These are phyloP conservation scores for Malus fusca DNA, from an alignment of 306 rosid species.

Conservation along the genomic window DNA sequence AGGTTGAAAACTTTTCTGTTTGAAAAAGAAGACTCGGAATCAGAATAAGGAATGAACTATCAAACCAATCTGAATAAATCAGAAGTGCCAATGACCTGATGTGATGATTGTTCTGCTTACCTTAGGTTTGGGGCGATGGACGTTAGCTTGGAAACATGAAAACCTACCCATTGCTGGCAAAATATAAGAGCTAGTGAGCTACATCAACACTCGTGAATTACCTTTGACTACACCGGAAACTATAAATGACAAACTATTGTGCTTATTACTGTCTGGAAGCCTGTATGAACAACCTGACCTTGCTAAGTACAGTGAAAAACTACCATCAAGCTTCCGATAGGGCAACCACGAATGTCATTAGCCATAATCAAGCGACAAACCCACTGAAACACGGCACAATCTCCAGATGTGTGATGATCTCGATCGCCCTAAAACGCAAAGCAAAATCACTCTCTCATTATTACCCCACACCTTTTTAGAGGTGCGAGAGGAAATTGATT, in stretches of 20 bases:
- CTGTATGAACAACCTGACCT: constrained; percentile 18
- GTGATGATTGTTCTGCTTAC: constrained; percentile 32
- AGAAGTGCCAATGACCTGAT: not conserved
- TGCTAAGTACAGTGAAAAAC: constrained; percentile 8
- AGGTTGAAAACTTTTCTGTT: constrained; percentile 56
- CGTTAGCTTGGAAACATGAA: constrained; percentile 63
- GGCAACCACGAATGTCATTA: constrained; percentile 39
- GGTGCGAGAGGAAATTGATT: constrained; percentile 76
- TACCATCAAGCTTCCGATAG: constrained; percentile 35
- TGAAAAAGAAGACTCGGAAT: constrained; percentile 20
- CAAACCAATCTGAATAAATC: constrained; percentile 10
- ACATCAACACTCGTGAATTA: constrained; percentile 32
- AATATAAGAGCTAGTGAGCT: constrained; percentile 13
- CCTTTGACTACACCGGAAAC: constrained; percentile 20
- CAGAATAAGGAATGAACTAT: constrained; percentile 16
- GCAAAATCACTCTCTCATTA: constrained; percentile 49
- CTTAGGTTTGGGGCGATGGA: constrained; percentile 54
- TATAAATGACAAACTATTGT: constrained; percentile 20
- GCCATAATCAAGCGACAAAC: constrained; percentile 92
- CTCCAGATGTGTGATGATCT: constrained; percentile 86
- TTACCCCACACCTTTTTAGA: constrained; percentile 91
- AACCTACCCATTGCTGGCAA: constrained; percentile 55
- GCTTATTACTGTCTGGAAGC: constrained; percentile 40
- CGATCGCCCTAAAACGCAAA: constrained; percentile 54
- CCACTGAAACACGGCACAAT: constrained; percentile 87